Evolutionary conservation across 768 basidiomycete genomes (phyloP), one percentile per base, ranked within the genome.

Genomic region (Rhizopogon vulgaris): DNA sequence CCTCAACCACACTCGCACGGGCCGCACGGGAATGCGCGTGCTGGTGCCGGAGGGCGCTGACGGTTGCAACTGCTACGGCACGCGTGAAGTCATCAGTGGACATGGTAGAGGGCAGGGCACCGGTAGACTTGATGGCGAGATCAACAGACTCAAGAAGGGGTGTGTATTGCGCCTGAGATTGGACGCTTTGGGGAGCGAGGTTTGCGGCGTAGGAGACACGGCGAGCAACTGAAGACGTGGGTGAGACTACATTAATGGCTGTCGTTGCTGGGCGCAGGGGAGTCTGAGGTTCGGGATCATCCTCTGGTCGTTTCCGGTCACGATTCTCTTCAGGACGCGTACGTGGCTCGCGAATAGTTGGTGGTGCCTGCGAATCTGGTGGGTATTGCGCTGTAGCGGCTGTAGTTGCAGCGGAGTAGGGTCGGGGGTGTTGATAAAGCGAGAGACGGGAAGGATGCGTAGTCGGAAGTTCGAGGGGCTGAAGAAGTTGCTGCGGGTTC

Each of bases 31-130:
- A 60, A 4, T 72, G 75, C n/a, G 74, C 72, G 58, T 87, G 82
- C 66, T 90, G 86, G 62, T 94, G 90, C 46, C 90, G 75, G 53
- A 97, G 69, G 0, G 94, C 94, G 55, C 84, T 90, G 17, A 94
- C 94, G 3, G 94, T 96, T 7, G 93, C 93, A 12, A 90, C 92
- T 10, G 94, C 92, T 8, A 97, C 92, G 10, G 93, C 94, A 6
- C 92, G 78, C 9, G 93, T 92, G 60, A 96, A 92, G 56, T 95
- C 94, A 55, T 97, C 93, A 9, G 84, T 78, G 0, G 85, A 85
- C 72, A 94, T 71, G 27, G 75, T 78, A 51, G 79, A 74, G 3
- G 90, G 71, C 48, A 71, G 68, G 47, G 85, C 55, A 24, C 69
- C 65, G 9, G 63, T 60, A 51, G 79, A 79, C 65, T 87, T 89